Base-by-base conservation (phyloP, 2,329 filamentous ascomycete species). In the Ascochyta lentis region DNA sequence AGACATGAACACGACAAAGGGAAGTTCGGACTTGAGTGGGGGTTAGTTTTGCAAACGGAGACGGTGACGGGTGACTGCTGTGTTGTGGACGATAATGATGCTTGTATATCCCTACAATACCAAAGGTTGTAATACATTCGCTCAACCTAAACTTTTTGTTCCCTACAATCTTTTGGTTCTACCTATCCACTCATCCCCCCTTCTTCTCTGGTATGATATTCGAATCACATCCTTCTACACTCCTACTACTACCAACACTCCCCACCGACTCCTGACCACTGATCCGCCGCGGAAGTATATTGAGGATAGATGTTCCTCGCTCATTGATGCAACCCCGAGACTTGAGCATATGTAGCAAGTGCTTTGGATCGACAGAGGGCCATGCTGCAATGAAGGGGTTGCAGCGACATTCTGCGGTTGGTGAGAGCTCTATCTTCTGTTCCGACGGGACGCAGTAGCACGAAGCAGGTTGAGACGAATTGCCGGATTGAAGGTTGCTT, bases 391-490 rank as follows among this genome's bases (percentile, higher is more conserved):
- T 15, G 2, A 51, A 57, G 24, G 65, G 66, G 2, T 38, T 56
- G 16, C 60, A 69, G 6, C 56, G 60, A 45, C 68, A 69, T 42
- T 69, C 64, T 19, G 64, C 61, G 26, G 47, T 38, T 6, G 59
- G 53, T 3, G 60, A 60, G 4, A 65, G 66, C 31, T 65, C 65
- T 10, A 67, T 65, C 23, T 59, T 64, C 6, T 34, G 15, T 26
- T 29, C 34, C 9, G 67, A 66, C 0, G 64, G 66, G 12, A 70
- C 55, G 44, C 66, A 70, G 42, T 64, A 54, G 48, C 67, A 70
- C 1, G 43, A 8, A 6, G 34, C 15, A 7, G 43, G 40, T 23
- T 27, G 27, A 6, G 37, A 35, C 6, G 16, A 42, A 2, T 46
- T 29, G 34, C 65, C 68, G 39, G 56, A 65, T 4, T 19, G 19